Conservation (phyloP, 2,329 filamentous ascomycete species). For the Diaporthe longicolla region DNA sequence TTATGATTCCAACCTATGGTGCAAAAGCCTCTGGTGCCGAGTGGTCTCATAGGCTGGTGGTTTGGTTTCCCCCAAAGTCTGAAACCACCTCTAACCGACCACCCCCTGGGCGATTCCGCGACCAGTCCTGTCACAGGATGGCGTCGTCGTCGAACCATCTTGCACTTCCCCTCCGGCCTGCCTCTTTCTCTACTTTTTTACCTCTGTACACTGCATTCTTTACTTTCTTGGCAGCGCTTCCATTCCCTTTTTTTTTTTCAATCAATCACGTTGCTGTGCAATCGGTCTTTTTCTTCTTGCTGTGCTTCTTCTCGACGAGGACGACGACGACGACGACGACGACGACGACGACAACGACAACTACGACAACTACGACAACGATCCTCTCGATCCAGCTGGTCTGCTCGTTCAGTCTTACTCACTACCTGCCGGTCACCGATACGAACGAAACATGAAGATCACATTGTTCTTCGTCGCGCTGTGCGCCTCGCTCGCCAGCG, state of each 20-base stretch:
- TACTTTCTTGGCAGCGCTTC: slow-evolving; percentile 12
- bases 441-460: slow-evolving; percentile 57
- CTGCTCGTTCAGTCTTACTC: not conserved
- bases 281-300: slow-evolving; percentile 20
- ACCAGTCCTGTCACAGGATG: slow-evolving; percentile 38
- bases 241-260: slow-evolving; percentile 18
- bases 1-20: not conserved
- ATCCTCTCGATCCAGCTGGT: slow-evolving; percentile 18
- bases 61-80: slow-evolving; percentile 39
- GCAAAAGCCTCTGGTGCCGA: slow-evolving; percentile 8
- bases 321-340: not conserved
- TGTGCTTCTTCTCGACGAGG: not conserved
- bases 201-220: slow-evolving; percentile 4
- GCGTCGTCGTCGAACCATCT: slow-evolving; percentile 20
- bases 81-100: slow-evolving; percentile 39
- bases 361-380: not conserved
- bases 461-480: slow-evolving; percentile 57
- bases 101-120: slow-evolving; percentile 37
- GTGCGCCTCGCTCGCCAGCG: slow-evolving; percentile 62
- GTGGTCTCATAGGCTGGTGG: slow-evolving; percentile 34
- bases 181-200: not conserved
- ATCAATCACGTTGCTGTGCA: slow-evolving; percentile 29
- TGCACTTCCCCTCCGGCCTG: slow-evolving; percentile 9
- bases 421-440: not conserved
- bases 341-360: slow-evolving; percentile 4